phyloP scores from a whole-genome alignment of 768 basidiomycete species.

The Pleurotus tuber-regium region DNA sequence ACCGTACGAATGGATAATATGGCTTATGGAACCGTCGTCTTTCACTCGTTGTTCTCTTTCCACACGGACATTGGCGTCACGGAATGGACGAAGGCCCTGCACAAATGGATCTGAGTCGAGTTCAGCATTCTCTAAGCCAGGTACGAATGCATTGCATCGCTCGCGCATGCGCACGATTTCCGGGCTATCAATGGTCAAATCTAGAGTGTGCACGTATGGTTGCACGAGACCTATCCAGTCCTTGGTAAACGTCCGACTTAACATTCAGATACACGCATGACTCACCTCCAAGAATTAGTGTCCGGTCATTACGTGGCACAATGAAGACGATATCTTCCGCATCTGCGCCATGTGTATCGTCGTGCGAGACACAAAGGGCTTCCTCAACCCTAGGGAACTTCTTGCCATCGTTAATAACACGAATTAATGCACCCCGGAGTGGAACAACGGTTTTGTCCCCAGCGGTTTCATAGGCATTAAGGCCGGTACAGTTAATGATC shows the following conservation, averaged over 20 bases:
- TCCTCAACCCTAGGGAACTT: slow-evolving; percentile 32
- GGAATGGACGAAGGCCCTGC: slow-evolving; percentile 27
- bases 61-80: slow-evolving; percentile 24
- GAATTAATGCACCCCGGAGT: slow-evolving; percentile 34
- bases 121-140: slow-evolving; percentile 24
- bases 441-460: slow-evolving; percentile 32
- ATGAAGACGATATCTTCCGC: slow-evolving; percentile 31
- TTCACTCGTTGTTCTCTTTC: slow-evolving; percentile 21
- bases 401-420: slow-evolving; percentile 32
- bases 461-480: slow-evolving; percentile 28
- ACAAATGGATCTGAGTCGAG: slow-evolving; percentile 24
- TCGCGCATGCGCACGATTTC: slow-evolving; percentile 28
- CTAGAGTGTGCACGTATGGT: slow-evolving; percentile 20
- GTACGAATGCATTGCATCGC: slow-evolving; percentile 26
- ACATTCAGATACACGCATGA: neutral
- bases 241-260: neutral
- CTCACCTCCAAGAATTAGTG: slow-evolving; percentile 30
- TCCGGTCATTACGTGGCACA: slow-evolving; percentile 33
- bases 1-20: slow-evolving; percentile 25
- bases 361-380: slow-evolving; percentile 30
- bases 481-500: slow-evolving; percentile 35
- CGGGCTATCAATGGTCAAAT: slow-evolving; percentile 25
- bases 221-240: slow-evolving; percentile 21
- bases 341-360: slow-evolving; percentile 26
- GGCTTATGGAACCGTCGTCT: slow-evolving; percentile 14